phyloP scores from a whole-genome alignment of 2,329 filamentous ascomycete species.

The Cladophialophora bantiana region DNA sequence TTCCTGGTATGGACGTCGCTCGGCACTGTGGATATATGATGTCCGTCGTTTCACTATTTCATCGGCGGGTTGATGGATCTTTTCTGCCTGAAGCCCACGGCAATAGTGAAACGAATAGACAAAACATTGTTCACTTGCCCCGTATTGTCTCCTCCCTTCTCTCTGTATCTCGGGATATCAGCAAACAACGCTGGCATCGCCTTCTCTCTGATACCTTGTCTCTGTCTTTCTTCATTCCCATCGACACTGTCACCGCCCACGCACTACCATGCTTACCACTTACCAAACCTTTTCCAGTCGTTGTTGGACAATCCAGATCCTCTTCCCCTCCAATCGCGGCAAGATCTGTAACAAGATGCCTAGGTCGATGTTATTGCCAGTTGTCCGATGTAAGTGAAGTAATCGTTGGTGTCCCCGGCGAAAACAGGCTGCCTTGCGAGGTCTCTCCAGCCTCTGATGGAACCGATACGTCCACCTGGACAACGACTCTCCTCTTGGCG shows the following conservation, averaged over 20 bases:
- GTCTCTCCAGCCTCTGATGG: not conserved
- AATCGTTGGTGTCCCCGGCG: not conserved
- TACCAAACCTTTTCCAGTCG: not conserved
- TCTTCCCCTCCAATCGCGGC: not conserved
- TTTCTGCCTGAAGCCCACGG: not conserved
- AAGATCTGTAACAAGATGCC: not conserved
- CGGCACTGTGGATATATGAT: not conserved
- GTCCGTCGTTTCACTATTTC: conserved; percentile 6
- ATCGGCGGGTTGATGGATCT: conserved; percentile 6
- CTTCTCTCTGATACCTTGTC: not conserved
- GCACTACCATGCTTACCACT: not conserved
- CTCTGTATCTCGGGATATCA: not conserved
- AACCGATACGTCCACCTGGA: not conserved
- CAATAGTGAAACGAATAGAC: conserved; percentile 3
- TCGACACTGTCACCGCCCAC: not conserved
- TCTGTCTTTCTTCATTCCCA: not conserved
- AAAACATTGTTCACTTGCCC: not conserved
- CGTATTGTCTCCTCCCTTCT: not conserved
- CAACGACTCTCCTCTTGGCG: not conserved
- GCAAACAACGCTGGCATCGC: not conserved
- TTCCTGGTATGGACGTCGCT: not conserved
- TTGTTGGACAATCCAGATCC: not conserved
- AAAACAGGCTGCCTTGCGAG: not conserved
- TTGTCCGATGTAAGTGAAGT: not conserved
- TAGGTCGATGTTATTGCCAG: not conserved